Conservation (phyloP, 2,329 filamentous ascomycete genomes). For the Trichoderma sp. region DNA sequence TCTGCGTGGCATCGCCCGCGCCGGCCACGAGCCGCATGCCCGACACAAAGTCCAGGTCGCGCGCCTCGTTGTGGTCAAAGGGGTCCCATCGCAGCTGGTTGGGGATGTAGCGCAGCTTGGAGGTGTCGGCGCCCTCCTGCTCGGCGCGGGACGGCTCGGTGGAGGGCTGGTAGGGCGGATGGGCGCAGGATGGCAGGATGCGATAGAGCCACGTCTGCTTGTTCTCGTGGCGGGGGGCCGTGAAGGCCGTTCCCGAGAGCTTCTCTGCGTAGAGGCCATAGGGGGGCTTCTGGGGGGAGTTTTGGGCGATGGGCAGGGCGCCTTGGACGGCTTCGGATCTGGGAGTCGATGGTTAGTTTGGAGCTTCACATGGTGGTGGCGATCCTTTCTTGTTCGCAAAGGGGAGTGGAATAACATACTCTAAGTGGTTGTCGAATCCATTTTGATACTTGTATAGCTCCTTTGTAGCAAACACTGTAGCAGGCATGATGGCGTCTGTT, state of each 20-base stretch:
- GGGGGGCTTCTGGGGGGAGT: constrained; percentile 79
- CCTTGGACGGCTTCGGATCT: constrained; percentile 77
- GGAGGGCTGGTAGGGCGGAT: constrained; percentile 57
- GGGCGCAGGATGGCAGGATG: constrained; percentile 64
- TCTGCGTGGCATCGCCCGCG: constrained; percentile 76
- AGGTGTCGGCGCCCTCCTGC: constrained; percentile 30
- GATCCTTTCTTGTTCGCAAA: no score
- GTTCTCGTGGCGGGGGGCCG: constrained; percentile 67
- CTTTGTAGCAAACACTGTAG: constrained; percentile 50
- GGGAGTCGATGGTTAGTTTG: neutral
- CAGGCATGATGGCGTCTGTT: constrained; percentile 46
- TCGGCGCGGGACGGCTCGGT: constrained; percentile 31
- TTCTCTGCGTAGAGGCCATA: constrained; percentile 82
- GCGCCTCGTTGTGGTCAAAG: constrained; percentile 68
- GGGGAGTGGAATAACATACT: constrained; percentile 50
- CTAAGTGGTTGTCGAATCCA: constrained; percentile 76
- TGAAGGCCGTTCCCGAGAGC: constrained; percentile 72
- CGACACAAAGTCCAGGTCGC: constrained; percentile 53
- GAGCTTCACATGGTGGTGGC: neutral
- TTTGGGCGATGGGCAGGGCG: constrained; percentile 72
- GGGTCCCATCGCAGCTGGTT: constrained; percentile 85
- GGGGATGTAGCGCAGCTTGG: constrained; percentile 50
- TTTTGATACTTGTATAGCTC: constrained; percentile 74
- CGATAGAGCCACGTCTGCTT: constrained; percentile 74
- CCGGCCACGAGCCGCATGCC: constrained; percentile 71